Conservation (phyloP, 768 basidiomycete species). For the Russula ochroleuca region DNA sequence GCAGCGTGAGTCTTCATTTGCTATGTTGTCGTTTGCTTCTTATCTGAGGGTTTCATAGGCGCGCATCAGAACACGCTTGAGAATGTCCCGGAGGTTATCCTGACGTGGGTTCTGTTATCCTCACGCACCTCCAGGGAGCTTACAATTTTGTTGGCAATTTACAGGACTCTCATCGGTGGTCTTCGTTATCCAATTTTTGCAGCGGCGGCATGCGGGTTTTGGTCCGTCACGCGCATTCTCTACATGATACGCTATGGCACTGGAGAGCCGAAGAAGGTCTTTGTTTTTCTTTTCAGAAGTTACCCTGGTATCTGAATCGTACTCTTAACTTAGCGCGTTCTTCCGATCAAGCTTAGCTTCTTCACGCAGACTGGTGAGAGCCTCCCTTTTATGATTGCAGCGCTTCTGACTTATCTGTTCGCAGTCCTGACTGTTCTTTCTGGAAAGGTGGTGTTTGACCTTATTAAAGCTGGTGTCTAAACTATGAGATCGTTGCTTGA, state of each 20-base stretch:
- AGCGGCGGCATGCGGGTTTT: conserved; percentile 40
- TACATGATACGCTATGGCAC: conserved; percentile 47
- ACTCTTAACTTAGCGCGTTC: not conserved
- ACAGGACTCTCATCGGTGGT: conserved; percentile 41
- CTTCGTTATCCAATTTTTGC: conserved; percentile 42
- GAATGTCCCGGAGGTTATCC: conserved; percentile 30
- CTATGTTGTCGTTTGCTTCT: not conserved
- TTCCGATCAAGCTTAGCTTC: not conserved
- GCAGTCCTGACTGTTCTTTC: conserved; percentile 1
- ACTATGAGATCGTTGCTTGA: not conserved
- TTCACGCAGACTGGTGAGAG: not conserved
- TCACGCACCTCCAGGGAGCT: not conserved
- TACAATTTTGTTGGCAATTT: not conserved
- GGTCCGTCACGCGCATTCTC: conserved; percentile 39
- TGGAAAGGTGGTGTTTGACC: conserved; percentile 17
- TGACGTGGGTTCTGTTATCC: conserved; percentile 22
- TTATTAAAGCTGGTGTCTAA: conserved; percentile 18
- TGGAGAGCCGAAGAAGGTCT: conserved; percentile 43
- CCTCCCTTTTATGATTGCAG: not conserved
- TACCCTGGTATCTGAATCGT: not conserved
- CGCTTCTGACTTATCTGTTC: not conserved
- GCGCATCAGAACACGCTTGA: conserved; percentile 62
- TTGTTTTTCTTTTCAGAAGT: not conserved
- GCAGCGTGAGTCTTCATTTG: conserved; percentile 47
- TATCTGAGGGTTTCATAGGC: conserved; percentile 37